Percentiles rank a stretch among this genome's conserved stretches.
phyloP scores from a whole-genome alignment of 2,329 filamentous ascomycete genomes.

The Penicillium sp. region DNA sequence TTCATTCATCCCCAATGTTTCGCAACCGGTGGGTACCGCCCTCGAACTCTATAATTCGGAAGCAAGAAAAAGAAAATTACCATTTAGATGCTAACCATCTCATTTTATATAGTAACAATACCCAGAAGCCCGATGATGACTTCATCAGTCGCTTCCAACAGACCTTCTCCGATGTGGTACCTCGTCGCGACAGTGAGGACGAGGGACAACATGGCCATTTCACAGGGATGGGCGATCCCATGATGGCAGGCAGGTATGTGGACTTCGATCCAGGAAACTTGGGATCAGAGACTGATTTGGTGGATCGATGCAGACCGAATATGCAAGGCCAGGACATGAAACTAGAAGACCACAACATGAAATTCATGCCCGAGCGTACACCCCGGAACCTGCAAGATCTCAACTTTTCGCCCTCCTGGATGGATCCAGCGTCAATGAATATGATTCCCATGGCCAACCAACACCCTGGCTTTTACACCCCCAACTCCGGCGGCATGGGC shows the following conservation, averaged over 20 bases:
- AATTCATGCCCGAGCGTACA: constrained; percentile 71
- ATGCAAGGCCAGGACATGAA: constrained; percentile 39
- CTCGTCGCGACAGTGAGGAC: constrained; percentile 46
- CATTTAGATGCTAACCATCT: neutral
- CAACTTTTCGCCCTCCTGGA: constrained; percentile 83
- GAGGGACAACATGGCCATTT: constrained; percentile 18
- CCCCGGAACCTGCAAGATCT: constrained; percentile 80
- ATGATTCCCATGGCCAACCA: constrained; percentile 80
- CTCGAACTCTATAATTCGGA: neutral
- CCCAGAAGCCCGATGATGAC: constrained; percentile 83
- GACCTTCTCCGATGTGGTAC: constrained; percentile 73
- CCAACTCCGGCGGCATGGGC: constrained; percentile 75
- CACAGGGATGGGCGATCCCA: constrained; percentile 14
- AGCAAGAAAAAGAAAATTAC: neutral
- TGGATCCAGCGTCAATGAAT: constrained; percentile 81
- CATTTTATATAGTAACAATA: constrained; percentile 61
- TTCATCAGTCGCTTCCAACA: constrained; percentile 82
- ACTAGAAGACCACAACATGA: constrained; percentile 54
- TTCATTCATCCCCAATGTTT: constrained; percentile 42
- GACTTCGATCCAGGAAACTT: neutral
- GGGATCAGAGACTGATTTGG: constrained; percentile 7
- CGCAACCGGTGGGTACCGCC: constrained; percentile 46
- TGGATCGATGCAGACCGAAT: constrained; percentile 1
- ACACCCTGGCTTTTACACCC: constrained; percentile 81
- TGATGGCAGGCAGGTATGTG: constrained; percentile 28